Conservation (phyloP, 139 green algal genomes). For the Coelastrella sp. region DNA sequence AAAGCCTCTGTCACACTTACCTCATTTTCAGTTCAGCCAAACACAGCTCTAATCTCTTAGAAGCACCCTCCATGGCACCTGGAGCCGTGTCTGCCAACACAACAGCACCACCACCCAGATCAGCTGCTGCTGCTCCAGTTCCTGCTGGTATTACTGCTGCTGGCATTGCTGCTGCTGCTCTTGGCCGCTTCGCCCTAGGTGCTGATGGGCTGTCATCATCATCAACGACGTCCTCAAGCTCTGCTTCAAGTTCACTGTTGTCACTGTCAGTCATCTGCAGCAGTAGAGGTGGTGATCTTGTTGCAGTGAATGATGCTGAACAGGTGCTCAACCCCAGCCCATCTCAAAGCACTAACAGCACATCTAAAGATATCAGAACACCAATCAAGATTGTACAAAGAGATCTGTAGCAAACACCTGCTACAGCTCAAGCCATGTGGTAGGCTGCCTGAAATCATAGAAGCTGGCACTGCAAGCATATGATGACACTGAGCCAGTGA, state of each 20-base stretch:
- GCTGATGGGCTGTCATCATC: conserved; percentile 29
- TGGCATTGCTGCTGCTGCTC: neutral
- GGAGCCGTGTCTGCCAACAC: neutral
- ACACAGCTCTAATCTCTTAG: neutral
- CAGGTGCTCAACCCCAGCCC: too few species aligned
- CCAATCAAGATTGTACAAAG: too few species aligned
- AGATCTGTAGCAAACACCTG: too few species aligned
- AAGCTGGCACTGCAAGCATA: too few species aligned
- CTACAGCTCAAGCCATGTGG: too few species aligned
- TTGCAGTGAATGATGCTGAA: too few species aligned
- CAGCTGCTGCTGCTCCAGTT: neutral
- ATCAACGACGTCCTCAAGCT: neutral
- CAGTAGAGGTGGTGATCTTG: neutral
- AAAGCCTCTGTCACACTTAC: neutral
- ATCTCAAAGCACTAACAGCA: too few species aligned
- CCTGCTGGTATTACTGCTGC: neutral
- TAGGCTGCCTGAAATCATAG: too few species aligned
- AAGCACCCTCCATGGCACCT: neutral
- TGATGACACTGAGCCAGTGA: too few species aligned
- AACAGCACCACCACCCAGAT: neutral
- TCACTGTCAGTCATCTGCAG: conserved; percentile 30
- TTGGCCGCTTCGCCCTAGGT: neutral
- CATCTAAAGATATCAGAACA: too few species aligned
- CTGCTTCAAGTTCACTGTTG: conserved; percentile 3
- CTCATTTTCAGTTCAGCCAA: neutral